Base-by-base conservation (phyloP, 108 stramenopile species). In the Discostella stelligeroides region DNA sequence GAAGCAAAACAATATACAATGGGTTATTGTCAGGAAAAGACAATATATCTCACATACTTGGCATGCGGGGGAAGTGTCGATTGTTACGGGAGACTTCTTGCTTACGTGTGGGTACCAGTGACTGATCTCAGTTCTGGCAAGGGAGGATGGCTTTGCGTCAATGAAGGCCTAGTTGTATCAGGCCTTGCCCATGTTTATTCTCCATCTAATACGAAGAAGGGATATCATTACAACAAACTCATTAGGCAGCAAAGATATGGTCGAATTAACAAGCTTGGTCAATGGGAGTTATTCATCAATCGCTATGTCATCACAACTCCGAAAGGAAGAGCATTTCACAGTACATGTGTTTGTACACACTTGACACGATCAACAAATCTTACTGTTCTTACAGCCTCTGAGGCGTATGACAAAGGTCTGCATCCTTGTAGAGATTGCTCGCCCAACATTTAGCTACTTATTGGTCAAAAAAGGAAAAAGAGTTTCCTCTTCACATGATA, bases 1-100 rank as follows among this genome's bases (percentile, higher is more conserved):
- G 91, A 92, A 70, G 91, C 91, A 18, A 89, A 88, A 42, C 80
- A 85, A 27, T 92, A 89, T 61, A 87, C 86, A 6, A 85, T 81
- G 50, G 45, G 43, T 38, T 71, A 66, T 55, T 89, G 88, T 66
- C 29, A 86, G 53, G 75, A 84, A 34, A 73, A 76, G 47, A 67
- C 80, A 37, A 74, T 92, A 23, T 88, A 68, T 63, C 28, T 92
- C 2, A 56, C 76, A 0, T 78, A 70, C 50, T 65, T 70, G n/a
- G 68, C 21, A 39, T 27, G 70, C 21, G 42, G 25, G 48, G 49
- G 51, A 7, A 68, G 14, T 6, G 37, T 43, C 18, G 88, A 89
- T 82, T 86, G 86, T 69, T 91, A 91, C 55, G 87, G 86, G 10
- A 70, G 88, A 39, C 39, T 87, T 17, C 73, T 92, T 29, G 87